Evolutionary conservation across 768 basidiomycete species (phyloP), one percentile per base, ranked within the genome.

Genomic region (Chiua virens): DNA sequence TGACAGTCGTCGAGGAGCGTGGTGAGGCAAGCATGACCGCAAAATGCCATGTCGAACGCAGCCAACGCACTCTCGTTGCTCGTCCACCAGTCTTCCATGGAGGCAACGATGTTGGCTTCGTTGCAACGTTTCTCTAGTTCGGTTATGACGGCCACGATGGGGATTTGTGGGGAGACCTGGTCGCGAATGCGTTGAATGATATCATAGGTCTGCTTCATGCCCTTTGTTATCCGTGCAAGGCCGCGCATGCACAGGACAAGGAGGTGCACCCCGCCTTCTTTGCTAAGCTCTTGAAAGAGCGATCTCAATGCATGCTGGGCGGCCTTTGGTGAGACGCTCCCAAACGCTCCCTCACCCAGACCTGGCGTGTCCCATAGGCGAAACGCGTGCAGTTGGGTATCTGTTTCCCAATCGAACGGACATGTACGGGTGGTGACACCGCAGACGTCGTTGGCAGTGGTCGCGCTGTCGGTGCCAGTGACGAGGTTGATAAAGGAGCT

Each of bases 401-500:
- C 55, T 20, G 61, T 61, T 22, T 59, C 57, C 63, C 63, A 65
- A 1, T 32, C 3, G 4, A 65, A 49, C 10, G 44, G 44, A 3
- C 17, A 41, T 8, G 57, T 36, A 20, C 30, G 52, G n/a, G 40
- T 47, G 42, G 62, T 63, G 37, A 65, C 63, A 21, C 62, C 62
- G 18, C 52, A 30, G 38, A 53, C 59, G 25, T 65, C 62, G 54
- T 63, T 63, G 50, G 54, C 48, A 25, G 51, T 54, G 37, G 20
- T 32, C 3, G 62, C 60, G 32, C n/a, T 47, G n/a, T 53, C 50
- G 5, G 37, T 23, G 21, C 50, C 63, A 15, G 45, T 47, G 32
- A 63, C 35, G 23, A 63, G 62, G 11, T 63, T 63, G 45, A 63
- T 65, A 13, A 63, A 62, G 9, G 62, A 63, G 37, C 60, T 62